Percentiles rank a stretch among this genome's conserved stretches.
Evolutionary conservation across 2,329 filamentous ascomycete genomes (phyloP).

Genomic region (Purpureocillium takamizusanense): DNA sequence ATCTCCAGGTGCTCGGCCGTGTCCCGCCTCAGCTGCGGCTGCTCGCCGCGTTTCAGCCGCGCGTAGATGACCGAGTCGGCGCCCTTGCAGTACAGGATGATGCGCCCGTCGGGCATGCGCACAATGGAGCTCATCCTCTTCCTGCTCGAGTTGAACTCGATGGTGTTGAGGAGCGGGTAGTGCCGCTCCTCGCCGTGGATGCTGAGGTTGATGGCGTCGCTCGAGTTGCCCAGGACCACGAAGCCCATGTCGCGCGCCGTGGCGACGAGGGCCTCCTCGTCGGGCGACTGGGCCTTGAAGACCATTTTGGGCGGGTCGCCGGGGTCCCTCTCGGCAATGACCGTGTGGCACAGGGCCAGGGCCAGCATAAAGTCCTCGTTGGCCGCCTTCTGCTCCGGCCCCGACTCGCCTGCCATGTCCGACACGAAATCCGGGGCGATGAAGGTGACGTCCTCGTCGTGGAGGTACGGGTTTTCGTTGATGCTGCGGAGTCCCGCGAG

Average conservation of each 20-base stretch:
- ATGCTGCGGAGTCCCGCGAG: slow-evolving; percentile 64
- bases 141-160: slow-evolving; percentile 94
- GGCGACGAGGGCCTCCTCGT: slow-evolving; percentile 88
- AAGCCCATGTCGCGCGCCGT: slow-evolving; percentile 95
- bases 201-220: slow-evolving; percentile 77
- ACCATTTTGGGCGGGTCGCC: slow-evolving; percentile 87
- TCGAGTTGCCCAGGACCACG: slow-evolving; percentile 73
- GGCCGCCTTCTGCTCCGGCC: slow-evolving; percentile 64
- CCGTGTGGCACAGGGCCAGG: slow-evolving; percentile 90
- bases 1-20: slow-evolving; percentile 94
- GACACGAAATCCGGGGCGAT: slow-evolving; percentile 82
- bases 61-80: slow-evolving; percentile 97
- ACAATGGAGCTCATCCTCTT: slow-evolving; percentile 98
- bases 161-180: slow-evolving; percentile 84
- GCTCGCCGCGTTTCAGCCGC: slow-evolving; percentile 74
- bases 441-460: slow-evolving; percentile 85
- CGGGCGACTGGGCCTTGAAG: slow-evolving; percentile 95
- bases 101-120: slow-evolving; percentile 82
- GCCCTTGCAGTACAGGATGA: slow-evolving; percentile 92
- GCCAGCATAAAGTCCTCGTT: slow-evolving; percentile 91
- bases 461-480: slow-evolving; percentile 83
- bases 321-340: slow-evolving; percentile 81
- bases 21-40: slow-evolving; percentile 68
- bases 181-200: slow-evolving; percentile 76
- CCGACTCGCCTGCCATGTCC: slow-evolving; percentile 71